Base-by-base conservation (phyloP, 306 rosid species). In the Vigna unguiculata region DNA sequence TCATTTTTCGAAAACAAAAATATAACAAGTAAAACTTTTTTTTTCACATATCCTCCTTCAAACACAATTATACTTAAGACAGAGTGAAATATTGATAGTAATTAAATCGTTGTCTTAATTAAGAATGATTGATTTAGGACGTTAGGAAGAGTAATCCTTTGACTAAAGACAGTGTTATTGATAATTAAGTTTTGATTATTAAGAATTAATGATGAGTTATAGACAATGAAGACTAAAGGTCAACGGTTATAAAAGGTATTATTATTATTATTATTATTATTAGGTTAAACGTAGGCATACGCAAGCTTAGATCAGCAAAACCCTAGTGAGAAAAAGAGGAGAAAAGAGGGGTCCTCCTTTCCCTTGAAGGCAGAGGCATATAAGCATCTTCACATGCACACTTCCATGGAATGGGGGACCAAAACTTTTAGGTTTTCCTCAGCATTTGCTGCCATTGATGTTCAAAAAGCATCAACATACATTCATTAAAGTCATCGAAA, bases 361-460 rank as follows among this genome's bases (percentile, higher is more conserved):
- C 14, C 51, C 25, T 45, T 13, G 12, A 28, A 11, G 52, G 0
- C 41, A 49, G 58, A 75, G 68, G 19, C 78, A 59, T 52, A 14
- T 22, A 46, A 49, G 74, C 83, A 74, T 60, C 25, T 73, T 69
- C 74, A 69, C 81, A 75, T 83, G 83, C 69, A 74, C 60, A 40
- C 32, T 73, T 22, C 57, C 59, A 43, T 47, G 58, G 13, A 38
- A 22, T 11, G 34, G 9, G 66, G 75, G 57, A 75, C 83, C 79
- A 83, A 66, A 78, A n/a, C 77, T 51, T 78, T 71, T 14, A 41
- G 43, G 21, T 62, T 63, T 80, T 78, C n/a, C 55, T 14, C 54
- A 41, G 21, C 54, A 78, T 28, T 51, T 57, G 68, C 25, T 74
- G 68, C 78, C 74, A 74, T 41, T 40, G 32, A 24, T 25, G 57